Base-by-base conservation (phyloP, 106 monocot genomes). In the Dioscorea zingiberensis region DNA sequence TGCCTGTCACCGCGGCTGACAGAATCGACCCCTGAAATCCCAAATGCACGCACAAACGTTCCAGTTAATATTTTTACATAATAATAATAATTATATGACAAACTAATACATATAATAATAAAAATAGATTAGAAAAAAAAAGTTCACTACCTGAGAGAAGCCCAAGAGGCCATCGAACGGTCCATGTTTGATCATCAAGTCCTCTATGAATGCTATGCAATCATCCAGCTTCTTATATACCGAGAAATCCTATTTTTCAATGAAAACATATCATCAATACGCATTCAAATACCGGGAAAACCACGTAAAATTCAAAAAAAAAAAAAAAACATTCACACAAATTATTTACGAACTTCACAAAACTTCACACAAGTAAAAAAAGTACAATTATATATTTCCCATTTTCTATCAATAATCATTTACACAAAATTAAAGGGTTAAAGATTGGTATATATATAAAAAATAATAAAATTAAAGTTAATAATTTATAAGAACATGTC, bases 131-230 rank as follows among this genome's bases (percentile, higher is more conserved):
- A n/a, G n/a, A n/a, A n/a, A n/a, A 21, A 21, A n/a, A 21, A 45
- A 21, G 44, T 47, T 23, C 28, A 28, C 15, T 59, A 89, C 98
- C 86, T 89, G 98, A 27, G 98, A 98, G 75, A 98, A 98, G 21
- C 98, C 93, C 84, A 98, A 86, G 51, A 98, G 58, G n/a, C 98
- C 98, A 76, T 98, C 98, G 58, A 98, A 87, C 28, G 98, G 98
- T 3, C 93, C 97, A 12, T 84, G 77, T 38, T 84, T 62, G 53
- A 93, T 81, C 81, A 93, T 89, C 49, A 98, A 64, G 7, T 89
- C 84, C 71, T 93, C 89, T 60, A 98, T 89, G 78, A 77, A 89
- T 26, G 65, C 69, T 7, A 98, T 75, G 72, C 89, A 92, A 62
- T 79, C 71, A 21, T 93, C 89, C 46, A 98, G 76, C 46, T 93